Evolutionary conservation across 345 rosid species (phyloP).

Genomic region (Euphorbia tirucalli): DNA sequence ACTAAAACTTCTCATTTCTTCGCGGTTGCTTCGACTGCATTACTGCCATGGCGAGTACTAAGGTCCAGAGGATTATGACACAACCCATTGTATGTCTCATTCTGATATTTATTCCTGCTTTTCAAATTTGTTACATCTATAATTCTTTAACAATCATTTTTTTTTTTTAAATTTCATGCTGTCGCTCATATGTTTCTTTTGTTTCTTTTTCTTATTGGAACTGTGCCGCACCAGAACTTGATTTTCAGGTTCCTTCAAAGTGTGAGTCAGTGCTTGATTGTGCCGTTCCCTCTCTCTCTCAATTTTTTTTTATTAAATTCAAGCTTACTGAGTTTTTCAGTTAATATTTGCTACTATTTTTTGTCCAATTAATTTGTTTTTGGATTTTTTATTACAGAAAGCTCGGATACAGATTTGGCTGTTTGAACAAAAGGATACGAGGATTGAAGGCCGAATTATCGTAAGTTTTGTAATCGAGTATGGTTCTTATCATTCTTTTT

Average conservation of each 20-base stretch:
- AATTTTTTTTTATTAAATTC: background rate
- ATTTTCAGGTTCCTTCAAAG: constrained; percentile 96
- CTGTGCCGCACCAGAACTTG: constrained; percentile 53
- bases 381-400: constrained; percentile 47
- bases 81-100: constrained; percentile 57
- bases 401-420: constrained; percentile 98
- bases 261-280: too few relatives aligned
- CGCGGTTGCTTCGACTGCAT: too few relatives aligned
- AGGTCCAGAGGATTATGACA: constrained; percentile 82
- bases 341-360: too few relatives aligned
- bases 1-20: too few relatives aligned
- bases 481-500: too few relatives aligned
- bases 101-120: background rate
- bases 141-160: background rate
- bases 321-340: too few relatives aligned
- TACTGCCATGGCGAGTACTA: constrained; percentile 87
- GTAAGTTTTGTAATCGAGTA: constrained; percentile 43
- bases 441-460: constrained; percentile 79
- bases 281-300: too few relatives aligned
- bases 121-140: background rate
- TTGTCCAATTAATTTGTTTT: background rate
- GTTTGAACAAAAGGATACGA: constrained; percentile 89
- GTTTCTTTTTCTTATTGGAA: background rate
- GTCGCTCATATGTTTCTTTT: too few relatives aligned
- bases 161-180: too few relatives aligned